phyloP scores from a whole-genome alignment of 768 basidiomycete species.

The Serpula lacrymans region DNA sequence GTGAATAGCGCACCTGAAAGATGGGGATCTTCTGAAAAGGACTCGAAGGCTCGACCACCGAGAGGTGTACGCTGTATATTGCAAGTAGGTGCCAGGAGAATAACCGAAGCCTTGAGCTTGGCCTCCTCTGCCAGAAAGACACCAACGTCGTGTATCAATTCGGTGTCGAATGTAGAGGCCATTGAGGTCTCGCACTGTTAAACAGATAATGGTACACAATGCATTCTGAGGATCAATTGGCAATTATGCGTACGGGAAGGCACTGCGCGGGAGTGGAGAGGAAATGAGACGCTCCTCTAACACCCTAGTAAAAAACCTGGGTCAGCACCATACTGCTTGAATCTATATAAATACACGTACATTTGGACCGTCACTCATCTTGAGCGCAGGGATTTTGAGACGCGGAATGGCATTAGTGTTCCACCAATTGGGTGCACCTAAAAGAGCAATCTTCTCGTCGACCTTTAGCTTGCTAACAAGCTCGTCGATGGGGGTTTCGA shows the following conservation, averaged over 20 bases:
- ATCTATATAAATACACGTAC: conserved; percentile 21
- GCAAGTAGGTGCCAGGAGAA: conserved; percentile 70
- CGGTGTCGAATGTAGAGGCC: conserved; percentile 66
- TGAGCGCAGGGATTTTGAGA: conserved; percentile 60
- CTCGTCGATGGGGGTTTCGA: conserved; percentile 51
- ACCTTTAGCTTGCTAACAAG: conserved; percentile 48
- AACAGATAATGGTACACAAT: not conserved
- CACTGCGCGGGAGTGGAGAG: conserved; percentile 63
- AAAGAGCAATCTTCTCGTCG: conserved; percentile 62
- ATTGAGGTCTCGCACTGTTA: conserved; percentile 68
- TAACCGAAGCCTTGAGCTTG: conserved; percentile 59
- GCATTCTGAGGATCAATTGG: not conserved
- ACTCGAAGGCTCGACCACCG: conserved; percentile 64
- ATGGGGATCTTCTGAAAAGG: conserved; percentile 69
- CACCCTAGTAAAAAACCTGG: conserved; percentile 40
- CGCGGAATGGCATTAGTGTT: conserved; percentile 56
- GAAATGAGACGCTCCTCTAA: conserved; percentile 65
- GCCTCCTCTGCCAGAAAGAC: conserved; percentile 61
- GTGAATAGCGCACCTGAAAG: conserved; percentile 44
- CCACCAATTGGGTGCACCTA: conserved; percentile 71
- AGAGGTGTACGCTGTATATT: conserved; percentile 69
- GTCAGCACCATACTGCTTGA: not conserved
- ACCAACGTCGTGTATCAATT: conserved; percentile 53
- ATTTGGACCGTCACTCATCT: conserved; percentile 74
- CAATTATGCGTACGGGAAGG: conserved; percentile 45